Percentiles rank a stretch among this genome's conserved stretches.
Evolutionary conservation across 2,329 filamentous ascomycete species (phyloP).

Genomic region (Lachnellula suecica): DNA sequence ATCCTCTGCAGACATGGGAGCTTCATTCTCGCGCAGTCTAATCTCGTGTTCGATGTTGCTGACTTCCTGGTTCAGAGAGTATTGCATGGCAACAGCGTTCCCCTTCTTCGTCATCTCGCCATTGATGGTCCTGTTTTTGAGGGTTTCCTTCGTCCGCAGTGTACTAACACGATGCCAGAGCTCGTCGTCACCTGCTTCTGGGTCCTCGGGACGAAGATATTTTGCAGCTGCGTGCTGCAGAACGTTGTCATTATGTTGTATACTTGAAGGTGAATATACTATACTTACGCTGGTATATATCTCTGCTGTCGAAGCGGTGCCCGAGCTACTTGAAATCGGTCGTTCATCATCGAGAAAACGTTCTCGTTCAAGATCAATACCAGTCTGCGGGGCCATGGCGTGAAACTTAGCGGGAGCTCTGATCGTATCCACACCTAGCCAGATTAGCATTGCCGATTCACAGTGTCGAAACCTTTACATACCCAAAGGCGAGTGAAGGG

Average conservation of each 20-base stretch:
- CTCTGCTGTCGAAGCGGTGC: neutral
- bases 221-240: neutral
- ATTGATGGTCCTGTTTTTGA: neutral
- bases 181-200: neutral
- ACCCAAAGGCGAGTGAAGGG: slow-evolving; percentile 8
- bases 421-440: slow-evolving; percentile 16
- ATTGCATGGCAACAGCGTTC: too few relatives aligned
- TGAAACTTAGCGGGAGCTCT: slow-evolving; percentile 8
- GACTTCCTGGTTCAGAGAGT: too few relatives aligned
- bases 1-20: too few relatives aligned
- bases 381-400: slow-evolving; percentile 9
- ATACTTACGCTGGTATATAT: neutral
- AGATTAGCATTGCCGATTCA: slow-evolving; percentile 3
- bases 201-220: neutral
- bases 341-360: slow-evolving; percentile 5
- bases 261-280: neutral
- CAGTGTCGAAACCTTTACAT: neutral
- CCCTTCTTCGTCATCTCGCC: too few relatives aligned
- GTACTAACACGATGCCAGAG: neutral
- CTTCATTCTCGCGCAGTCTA: too few relatives aligned
- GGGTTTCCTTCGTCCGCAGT: neutral
- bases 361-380: slow-evolving; percentile 6
- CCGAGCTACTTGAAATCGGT: neutral
- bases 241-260: neutral
- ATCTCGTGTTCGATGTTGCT: too few relatives aligned